A percentile compares a stretch with the other conserved stretches of the same genome.
phyloP scores from a whole-genome alignment of 257 asterid genomes.

The Echium plantagineum region DNA sequence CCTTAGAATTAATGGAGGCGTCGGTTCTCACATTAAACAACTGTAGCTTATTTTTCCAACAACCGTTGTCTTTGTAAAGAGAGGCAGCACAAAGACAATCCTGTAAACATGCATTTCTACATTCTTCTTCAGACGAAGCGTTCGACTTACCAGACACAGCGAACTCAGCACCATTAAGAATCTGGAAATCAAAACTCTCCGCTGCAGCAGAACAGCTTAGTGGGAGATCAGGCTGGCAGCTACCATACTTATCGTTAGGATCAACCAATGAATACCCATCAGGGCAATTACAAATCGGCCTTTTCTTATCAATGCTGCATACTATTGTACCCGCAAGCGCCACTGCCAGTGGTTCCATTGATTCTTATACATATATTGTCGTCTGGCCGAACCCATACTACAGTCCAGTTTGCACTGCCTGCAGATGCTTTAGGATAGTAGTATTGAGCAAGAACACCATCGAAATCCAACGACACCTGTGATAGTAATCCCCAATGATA shows the following conservation, averaged over 20 bases:
- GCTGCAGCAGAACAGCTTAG: conserved; percentile 21
- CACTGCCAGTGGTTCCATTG: conserved; percentile 21
- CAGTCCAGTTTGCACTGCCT: conserved; percentile 19
- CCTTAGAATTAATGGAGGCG: conserved; percentile 6
- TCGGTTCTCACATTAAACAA: conserved; percentile 48
- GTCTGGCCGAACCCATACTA: conserved; percentile 15
- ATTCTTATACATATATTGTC: conserved; percentile 27
- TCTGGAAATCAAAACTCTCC: conserved; percentile 15
- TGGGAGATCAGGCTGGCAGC: conserved; percentile 26
- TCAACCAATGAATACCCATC: conserved; percentile 24
- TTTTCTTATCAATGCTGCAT: conserved; percentile 18
- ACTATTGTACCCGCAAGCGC: conserved; percentile 56
- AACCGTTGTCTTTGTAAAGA: conserved; percentile 21
- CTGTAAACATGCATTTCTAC: conserved; percentile 29
- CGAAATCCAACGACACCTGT: too few species aligned
- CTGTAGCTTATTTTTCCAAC: conserved; percentile 72
- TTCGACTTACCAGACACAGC: conserved; percentile 18
- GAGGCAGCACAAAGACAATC: conserved; percentile 56
- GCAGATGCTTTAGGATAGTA: conserved; percentile 26
- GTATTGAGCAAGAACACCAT: conserved; percentile 7
- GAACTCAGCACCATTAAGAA: conserved; percentile 28
- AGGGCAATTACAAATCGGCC: conserved; percentile 40
- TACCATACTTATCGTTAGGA: conserved; percentile 24
- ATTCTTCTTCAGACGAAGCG: conserved; percentile 16
- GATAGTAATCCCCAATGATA: too few species aligned